Evolutionary conservation across 2,329 filamentous ascomycete species (phyloP).

Genomic region (Diplodia mutila): DNA sequence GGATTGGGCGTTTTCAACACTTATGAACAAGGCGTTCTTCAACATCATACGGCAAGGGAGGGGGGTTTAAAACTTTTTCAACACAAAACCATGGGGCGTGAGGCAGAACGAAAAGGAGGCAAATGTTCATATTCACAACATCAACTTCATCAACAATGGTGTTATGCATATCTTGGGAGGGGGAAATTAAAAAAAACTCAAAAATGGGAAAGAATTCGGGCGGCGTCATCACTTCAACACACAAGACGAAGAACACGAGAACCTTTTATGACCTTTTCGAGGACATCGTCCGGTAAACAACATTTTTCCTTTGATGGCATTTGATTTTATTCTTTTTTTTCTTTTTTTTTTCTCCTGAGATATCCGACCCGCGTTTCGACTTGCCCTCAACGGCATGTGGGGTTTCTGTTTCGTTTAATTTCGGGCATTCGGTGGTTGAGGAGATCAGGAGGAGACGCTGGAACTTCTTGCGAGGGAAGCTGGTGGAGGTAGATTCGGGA

Average conservation of each 20-base stretch:
- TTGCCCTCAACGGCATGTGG: conserved; percentile 18
- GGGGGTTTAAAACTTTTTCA: conserved; percentile 1
- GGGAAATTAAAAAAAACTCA: background rate
- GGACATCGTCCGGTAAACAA: background rate
- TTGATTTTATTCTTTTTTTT: background rate
- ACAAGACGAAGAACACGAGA: conserved; percentile 21
- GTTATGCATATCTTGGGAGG: conserved; percentile 6
- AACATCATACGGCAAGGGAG: background rate
- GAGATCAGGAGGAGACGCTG: background rate
- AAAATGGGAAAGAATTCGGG: background rate
- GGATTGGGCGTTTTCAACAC: conserved; percentile 12
- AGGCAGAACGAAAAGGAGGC: background rate
- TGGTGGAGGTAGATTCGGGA: background rate
- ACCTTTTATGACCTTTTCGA: background rate
- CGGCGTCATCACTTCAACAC: conserved; percentile 10
- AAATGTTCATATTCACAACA: background rate
- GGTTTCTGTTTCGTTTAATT: conserved; percentile 2
- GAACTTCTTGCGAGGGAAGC: background rate
- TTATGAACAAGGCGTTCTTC: conserved; percentile 3
- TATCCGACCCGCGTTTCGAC: conserved; percentile 12
- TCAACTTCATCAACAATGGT: background rate
- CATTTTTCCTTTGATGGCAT: background rate
- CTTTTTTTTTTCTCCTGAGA: conserved; percentile 12
- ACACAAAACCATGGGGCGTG: background rate
- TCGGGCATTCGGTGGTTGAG: background rate